Evolutionary conservation across 2,329 filamentous ascomycete species (phyloP).

Genomic region (Xylaria sp.): DNA sequence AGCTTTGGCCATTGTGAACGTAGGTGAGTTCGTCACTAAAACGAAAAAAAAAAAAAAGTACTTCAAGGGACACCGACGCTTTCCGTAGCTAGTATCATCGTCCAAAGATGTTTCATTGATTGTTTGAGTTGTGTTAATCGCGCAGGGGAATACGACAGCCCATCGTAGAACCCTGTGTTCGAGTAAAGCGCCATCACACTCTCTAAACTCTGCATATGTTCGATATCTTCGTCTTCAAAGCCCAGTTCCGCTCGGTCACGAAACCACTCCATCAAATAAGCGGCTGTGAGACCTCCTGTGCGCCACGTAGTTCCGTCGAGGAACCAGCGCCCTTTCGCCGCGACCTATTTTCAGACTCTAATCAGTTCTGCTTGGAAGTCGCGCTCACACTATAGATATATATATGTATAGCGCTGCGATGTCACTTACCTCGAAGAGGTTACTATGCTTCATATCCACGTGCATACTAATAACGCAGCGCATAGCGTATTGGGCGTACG

Average conservation of each 20-base stretch:
- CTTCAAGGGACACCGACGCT: neutral
- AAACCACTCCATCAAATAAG: slow-evolving; percentile 16
- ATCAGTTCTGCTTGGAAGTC: too few species aligned
- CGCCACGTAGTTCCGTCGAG: slow-evolving; percentile 18
- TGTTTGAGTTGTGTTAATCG: slow-evolving; percentile 17
- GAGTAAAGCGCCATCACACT: slow-evolving; percentile 20
- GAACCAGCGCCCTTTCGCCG: slow-evolving; percentile 21
- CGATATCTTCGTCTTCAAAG: slow-evolving; percentile 18
- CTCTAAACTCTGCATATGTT: slow-evolving; percentile 14
- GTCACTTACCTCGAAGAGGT: slow-evolving; percentile 13
- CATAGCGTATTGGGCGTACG: slow-evolving; percentile 12
- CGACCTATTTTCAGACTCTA: slow-evolving; percentile 4
- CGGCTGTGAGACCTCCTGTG: slow-evolving; percentile 11
- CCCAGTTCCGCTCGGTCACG: slow-evolving; percentile 1
- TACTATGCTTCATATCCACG: slow-evolving; percentile 14
- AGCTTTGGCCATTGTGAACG: neutral
- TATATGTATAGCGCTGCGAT: neutral
- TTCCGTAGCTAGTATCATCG: slow-evolving; percentile 8
- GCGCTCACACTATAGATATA: too few species aligned
- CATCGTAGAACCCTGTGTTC: slow-evolving; percentile 2
- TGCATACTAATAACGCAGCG: slow-evolving; percentile 16
- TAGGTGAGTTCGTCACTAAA: too few species aligned
- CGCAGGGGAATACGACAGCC: slow-evolving; percentile 8
- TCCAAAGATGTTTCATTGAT: slow-evolving; percentile 21
- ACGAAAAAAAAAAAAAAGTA: neutral